Evolutionary conservation across 2,329 filamentous ascomycete species (phyloP), one percentile per base, ranked within the genome.

Genomic region (Aspergillus pseudotamarii): DNA sequence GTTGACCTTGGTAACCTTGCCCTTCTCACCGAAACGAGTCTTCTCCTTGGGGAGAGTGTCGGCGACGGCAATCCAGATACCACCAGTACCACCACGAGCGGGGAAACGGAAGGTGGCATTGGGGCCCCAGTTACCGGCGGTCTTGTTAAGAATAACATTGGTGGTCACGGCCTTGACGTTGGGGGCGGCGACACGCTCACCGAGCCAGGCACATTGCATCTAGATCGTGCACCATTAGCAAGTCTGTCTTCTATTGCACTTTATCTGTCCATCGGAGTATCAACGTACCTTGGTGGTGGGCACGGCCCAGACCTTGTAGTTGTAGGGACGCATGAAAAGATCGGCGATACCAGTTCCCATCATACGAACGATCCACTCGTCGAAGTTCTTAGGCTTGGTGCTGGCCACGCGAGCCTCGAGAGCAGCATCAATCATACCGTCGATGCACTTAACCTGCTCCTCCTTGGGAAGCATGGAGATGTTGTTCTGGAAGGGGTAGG

Each of bases 401-500:
- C 88, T 94, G 75, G 92, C 85, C 54, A 96, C 92, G 73, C 94
- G 92, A 75, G 88, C 88, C 82, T 94, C 93, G 69, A 98, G 81
- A 64, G 95, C 91, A 66, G 95, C 92, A 79, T 99, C 94, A 71
- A 99, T 97, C 85, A 99, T 89, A 69, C 94, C 94, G 71, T 98
- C 93, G 74, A 99, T 90, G 80, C 92, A 96, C 77, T 87, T 90
- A 70, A 97, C 93, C 84, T 99, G 94, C 75, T 99, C 95, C 71
- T 97, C 93, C 86, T 97, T 96, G 79, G 93, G 91, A 76, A 99
- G 84, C 89, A 97, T 94, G 75, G 95, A 96, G 78, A 99, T 94
- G 86, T 99, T 99, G 89, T 98, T 99, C 85, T 99, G 95, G 90
- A 99, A 97, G 68, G 95, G 95, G 83, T 99, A 99, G 59, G 95